Percentiles rank a stretch among this genome's conserved stretches.
phyloP scores from a whole-genome alignment of 345 rosid genomes.

The Lagerstroemia speciosa region DNA sequence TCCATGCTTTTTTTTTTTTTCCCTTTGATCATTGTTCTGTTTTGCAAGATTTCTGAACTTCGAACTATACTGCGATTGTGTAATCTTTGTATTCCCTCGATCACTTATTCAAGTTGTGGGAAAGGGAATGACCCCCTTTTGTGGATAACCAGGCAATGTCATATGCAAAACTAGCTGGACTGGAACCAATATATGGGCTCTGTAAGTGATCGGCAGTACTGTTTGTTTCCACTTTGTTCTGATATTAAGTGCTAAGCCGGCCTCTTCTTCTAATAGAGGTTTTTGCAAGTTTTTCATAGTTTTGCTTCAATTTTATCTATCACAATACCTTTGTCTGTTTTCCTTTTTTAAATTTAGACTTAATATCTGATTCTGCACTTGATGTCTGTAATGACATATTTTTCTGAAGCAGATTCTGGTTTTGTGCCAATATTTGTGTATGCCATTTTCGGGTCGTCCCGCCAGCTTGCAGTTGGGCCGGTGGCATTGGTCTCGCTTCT shows the following conservation, averaged over 20 bases:
- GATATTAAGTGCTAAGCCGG: not conserved
- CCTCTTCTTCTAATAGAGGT: not conserved
- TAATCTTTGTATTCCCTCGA: not conserved
- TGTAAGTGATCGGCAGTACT: constrained; percentile 46
- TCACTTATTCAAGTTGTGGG: not conserved
- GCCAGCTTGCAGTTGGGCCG: constrained; percentile 98
- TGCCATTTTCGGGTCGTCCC: constrained; percentile 84
- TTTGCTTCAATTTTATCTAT: not conserved
- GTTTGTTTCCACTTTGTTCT: not conserved
- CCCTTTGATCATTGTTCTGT: not conserved
- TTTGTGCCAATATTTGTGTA: constrained; percentile 90
- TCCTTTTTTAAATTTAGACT: not conserved
- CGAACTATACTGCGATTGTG: not conserved
- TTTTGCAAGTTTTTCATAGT: not conserved
- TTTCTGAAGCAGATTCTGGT: constrained; percentile 63
- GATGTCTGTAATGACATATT: constrained; percentile 8
- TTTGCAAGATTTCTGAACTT: not conserved
- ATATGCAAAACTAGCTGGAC: constrained; percentile 96
- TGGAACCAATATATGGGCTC: constrained; percentile 79
- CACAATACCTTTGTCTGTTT: not conserved
- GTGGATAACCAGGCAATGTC: constrained; percentile 86
- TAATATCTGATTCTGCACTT: not conserved
- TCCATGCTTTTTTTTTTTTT: not conserved
- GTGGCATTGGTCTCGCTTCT: constrained; percentile 98
- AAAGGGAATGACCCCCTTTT: constrained; percentile 9